A percentile compares a stretch with the other conserved stretches of the same genome.
Evolutionary conservation across 331 rosid genomes (phyloP).

Genomic region (Cydonia oblonga): DNA sequence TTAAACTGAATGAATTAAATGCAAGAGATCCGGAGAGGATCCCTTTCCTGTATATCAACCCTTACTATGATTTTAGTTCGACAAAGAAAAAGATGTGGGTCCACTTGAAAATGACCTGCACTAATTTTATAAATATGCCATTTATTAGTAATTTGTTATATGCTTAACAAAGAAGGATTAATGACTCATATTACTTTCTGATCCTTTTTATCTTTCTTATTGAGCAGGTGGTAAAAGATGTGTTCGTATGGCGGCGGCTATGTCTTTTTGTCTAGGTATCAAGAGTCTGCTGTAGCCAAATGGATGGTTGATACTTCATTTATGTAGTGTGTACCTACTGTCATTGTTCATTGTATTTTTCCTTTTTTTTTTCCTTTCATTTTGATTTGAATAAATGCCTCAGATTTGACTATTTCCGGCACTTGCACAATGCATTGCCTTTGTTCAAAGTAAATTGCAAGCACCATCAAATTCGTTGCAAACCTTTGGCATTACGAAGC

Average conservation of each 20-base stretch:
- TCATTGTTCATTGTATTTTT: not conserved
- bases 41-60: too few species aligned
- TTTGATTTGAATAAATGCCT: too few species aligned
- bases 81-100: not conserved
- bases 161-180: not conserved
- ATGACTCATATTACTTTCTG: not conserved
- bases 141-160: too few species aligned
- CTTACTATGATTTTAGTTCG: not conserved
- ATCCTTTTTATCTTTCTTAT: not conserved
- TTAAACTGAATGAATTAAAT: too few species aligned
- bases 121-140: too few species aligned
- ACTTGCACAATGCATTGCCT: too few species aligned
- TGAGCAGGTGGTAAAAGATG: constrained; percentile 10
- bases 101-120: not conserved
- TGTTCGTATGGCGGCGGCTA: not conserved
- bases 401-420: too few species aligned
- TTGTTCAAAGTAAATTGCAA: too few species aligned
- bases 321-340: not conserved
- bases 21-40: too few species aligned
- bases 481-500: too few species aligned
- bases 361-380: not conserved
- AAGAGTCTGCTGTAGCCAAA: not conserved
- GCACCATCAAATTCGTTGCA: too few species aligned
- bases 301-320: not conserved
- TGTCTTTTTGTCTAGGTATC: not conserved